Evolutionary conservation across 768 basidiomycete genomes (phyloP).

Genomic region (Vararia minispora): DNA sequence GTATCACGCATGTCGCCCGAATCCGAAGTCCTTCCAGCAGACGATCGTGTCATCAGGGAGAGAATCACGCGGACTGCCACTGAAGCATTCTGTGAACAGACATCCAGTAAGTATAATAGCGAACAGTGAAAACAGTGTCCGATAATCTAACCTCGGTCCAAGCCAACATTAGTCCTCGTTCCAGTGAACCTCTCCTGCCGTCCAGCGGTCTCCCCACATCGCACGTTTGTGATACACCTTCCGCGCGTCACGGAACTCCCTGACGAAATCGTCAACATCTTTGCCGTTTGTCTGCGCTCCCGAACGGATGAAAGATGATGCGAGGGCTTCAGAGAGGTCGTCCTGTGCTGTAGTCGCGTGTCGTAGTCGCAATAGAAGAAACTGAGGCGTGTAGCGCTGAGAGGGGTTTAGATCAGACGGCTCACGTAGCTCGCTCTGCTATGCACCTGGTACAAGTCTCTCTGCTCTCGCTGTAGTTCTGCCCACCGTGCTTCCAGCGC

Average conservation of each 20-base stretch:
- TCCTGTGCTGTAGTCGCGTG: constrained; percentile 90
- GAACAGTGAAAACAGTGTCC: background rate
- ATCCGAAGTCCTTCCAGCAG: no score
- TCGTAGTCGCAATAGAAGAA: constrained; percentile 76
- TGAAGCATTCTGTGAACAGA: background rate
- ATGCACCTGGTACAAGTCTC: constrained; percentile 74
- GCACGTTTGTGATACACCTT: constrained; percentile 91
- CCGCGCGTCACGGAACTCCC: constrained; percentile 75
- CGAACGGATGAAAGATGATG: constrained; percentile 67
- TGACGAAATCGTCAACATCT: constrained; percentile 81
- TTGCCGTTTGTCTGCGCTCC: constrained; percentile 20
- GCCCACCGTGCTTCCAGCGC: constrained; percentile 73
- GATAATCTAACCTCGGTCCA: no score
- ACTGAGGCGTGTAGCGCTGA: constrained; percentile 78
- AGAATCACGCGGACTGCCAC: no score
- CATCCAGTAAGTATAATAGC: background rate
- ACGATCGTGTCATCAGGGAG: no score
- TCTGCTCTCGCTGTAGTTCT: constrained; percentile 81
- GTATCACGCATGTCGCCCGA: no score
- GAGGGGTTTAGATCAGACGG: background rate
- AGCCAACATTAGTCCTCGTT: constrained; percentile 41
- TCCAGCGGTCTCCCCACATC: constrained; percentile 86
- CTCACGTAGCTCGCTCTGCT: background rate
- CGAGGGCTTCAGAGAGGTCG: constrained; percentile 76
- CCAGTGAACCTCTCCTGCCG: constrained; percentile 78